Evolutionary conservation across 2,329 filamentous ascomycete species (phyloP).

Genomic region (Ceratocystis destructans): DNA sequence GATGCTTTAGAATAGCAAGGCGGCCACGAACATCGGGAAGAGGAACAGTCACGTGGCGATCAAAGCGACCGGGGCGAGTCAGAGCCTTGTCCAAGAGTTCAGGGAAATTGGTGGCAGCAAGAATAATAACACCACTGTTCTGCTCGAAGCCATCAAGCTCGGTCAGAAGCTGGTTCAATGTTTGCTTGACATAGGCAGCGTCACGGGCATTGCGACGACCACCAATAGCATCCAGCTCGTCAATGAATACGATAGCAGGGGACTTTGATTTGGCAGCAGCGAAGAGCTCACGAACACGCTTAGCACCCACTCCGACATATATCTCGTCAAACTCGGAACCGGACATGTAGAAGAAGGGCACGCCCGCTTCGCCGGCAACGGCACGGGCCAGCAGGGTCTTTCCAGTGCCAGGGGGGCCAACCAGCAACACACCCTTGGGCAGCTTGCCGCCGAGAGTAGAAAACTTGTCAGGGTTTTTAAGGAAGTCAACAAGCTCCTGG

Average conservation of each 20-base stretch:
- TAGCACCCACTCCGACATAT: slow-evolving; percentile 91
- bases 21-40: slow-evolving; percentile 88
- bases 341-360: slow-evolving; percentile 99
- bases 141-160: slow-evolving; percentile 96
- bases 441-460: slow-evolving; percentile 89
- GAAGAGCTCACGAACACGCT: slow-evolving; percentile 92
- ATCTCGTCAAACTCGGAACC: slow-evolving; percentile 97
- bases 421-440: slow-evolving; percentile 88
- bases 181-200: slow-evolving; percentile 92
- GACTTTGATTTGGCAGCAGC: slow-evolving; percentile 68
- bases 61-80: slow-evolving; percentile 86
- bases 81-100: slow-evolving; percentile 88
- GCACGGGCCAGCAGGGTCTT: slow-evolving; percentile 93
- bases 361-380: slow-evolving; percentile 89
- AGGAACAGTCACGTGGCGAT: slow-evolving; percentile 77
- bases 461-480: slow-evolving; percentile 87
- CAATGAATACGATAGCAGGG: slow-evolving; percentile 88
- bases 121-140: slow-evolving; percentile 84
- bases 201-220: slow-evolving; percentile 87
- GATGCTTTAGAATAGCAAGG: slow-evolving; percentile 82
- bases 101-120: slow-evolving; percentile 92
- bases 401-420: slow-evolving; percentile 91
- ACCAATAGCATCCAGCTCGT: slow-evolving; percentile 87
- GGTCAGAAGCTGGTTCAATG: slow-evolving; percentile 89
- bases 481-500: slow-evolving; percentile 89